These are phyloP conservation scores for Adansonia grandidieri DNA, from an alignment of 441 rosid species.

Conservation along the genomic window DNA sequence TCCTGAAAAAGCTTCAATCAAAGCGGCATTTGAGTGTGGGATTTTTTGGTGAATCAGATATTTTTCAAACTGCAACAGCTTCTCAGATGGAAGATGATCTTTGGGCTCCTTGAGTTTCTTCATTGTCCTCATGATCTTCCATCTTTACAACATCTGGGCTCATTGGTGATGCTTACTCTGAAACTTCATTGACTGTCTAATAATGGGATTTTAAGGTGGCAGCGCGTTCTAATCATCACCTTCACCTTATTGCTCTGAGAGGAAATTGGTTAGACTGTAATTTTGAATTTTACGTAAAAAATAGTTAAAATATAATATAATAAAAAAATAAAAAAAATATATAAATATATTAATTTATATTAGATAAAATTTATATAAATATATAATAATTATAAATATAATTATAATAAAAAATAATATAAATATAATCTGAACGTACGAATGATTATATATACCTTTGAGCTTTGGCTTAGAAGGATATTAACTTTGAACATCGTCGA, in stretches of 20 bases:
- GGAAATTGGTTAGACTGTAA: not conserved
- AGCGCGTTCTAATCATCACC: not conserved
- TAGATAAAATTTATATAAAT: no score
- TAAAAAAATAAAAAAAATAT: not conserved
- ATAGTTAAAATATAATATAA: no score
- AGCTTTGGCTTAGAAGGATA: no score
- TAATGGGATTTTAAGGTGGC: not conserved
- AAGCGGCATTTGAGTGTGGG: not conserved
- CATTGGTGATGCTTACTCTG: not conserved
- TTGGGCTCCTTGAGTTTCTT: not conserved
- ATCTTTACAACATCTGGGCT: not conserved
- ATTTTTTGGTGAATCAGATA: not conserved
- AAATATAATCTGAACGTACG: no score
- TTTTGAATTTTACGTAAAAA: no score
- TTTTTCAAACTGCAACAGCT: not conserved
- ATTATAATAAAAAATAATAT: no score
- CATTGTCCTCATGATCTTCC: not conserved
- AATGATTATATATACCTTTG: no score
- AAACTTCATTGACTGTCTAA: not conserved
- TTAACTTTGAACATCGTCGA: no score
- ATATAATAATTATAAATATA: no score
- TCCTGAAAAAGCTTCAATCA: not conserved
- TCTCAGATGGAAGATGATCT: not conserved
- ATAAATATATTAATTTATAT: no score
- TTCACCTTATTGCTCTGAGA: not conserved